These are phyloP conservation scores for Fusarium sp. DNA, from an alignment of 2,329 filamentous ascomycete genomes.

Conservation along the genomic window DNA sequence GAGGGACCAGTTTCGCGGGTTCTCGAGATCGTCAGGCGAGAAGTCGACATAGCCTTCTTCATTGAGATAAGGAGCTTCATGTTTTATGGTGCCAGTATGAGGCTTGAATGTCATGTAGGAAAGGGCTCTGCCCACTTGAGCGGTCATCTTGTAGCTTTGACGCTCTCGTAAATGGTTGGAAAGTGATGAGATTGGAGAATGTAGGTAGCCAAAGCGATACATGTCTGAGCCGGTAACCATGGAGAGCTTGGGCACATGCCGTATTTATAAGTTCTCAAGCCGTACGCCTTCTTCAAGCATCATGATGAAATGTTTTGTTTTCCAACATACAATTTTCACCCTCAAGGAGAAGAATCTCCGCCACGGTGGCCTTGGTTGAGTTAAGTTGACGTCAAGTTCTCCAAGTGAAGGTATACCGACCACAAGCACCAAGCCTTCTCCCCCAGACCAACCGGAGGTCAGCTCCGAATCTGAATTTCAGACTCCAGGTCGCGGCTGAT, in stretches of 20 bases:
- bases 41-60: slow-evolving; percentile 63
- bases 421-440: not conserved
- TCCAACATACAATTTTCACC: not conserved
- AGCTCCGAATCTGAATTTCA: slow-evolving; percentile 13
- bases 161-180: not conserved
- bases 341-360: slow-evolving; percentile 1
- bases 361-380: not conserved
- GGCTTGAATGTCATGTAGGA: slow-evolving; percentile 16
- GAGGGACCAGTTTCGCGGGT: slow-evolving; percentile 60
- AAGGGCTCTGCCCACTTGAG: not conserved
- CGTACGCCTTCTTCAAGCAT: not conserved
- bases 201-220: not conserved
- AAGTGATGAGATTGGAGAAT: not conserved
- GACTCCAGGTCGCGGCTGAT: not conserved
- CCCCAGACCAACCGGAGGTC: slow-evolving; percentile 22
- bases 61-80: slow-evolving; percentile 56
- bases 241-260: not conserved
- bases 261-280: slow-evolving; percentile 5
- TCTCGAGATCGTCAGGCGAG: slow-evolving; percentile 60
- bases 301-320: slow-evolving; percentile 4
- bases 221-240: not conserved
- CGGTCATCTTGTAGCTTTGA: not conserved
- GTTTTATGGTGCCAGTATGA: not conserved
- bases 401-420: slow-evolving; percentile 16
- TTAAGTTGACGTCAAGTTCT: slow-evolving; percentile 33